Conservation (phyloP, 2,329 filamentous ascomycete genomes). For the Tolypocladium album region DNA sequence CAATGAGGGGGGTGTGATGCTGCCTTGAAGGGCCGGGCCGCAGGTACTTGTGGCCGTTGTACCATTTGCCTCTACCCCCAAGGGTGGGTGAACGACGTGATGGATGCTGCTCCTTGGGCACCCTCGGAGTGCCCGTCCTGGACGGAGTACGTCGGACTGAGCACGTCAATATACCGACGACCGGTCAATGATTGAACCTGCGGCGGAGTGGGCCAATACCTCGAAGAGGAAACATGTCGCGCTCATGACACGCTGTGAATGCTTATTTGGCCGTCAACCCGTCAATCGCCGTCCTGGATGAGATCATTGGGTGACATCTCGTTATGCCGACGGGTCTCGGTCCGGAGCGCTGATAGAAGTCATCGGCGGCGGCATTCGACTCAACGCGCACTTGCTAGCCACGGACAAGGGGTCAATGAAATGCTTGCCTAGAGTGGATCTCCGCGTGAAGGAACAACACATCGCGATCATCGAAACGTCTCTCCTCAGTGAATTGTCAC, state of each 20-base stretch:
- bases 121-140: background rate
- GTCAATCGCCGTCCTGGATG: background rate
- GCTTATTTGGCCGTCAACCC: too few species aligned
- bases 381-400: background rate
- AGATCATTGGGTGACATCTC: background rate
- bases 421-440: background rate
- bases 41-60: background rate
- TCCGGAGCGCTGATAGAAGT: background rate
- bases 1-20: background rate
- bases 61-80: background rate
- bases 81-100: background rate
- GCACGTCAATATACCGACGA: background rate
- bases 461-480: background rate
- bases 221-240: background rate
- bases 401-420: background rate
- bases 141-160: background rate
- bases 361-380: background rate
- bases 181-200: background rate
- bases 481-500: background rate
- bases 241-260: background rate
- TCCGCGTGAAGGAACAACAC: background rate
- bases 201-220: background rate
- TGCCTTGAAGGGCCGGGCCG: too few species aligned
- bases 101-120: background rate
- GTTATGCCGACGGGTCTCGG: background rate